Evolutionary conservation across 2,329 filamentous ascomycete species (phyloP).

Genomic region (Neurospora sp.): DNA sequence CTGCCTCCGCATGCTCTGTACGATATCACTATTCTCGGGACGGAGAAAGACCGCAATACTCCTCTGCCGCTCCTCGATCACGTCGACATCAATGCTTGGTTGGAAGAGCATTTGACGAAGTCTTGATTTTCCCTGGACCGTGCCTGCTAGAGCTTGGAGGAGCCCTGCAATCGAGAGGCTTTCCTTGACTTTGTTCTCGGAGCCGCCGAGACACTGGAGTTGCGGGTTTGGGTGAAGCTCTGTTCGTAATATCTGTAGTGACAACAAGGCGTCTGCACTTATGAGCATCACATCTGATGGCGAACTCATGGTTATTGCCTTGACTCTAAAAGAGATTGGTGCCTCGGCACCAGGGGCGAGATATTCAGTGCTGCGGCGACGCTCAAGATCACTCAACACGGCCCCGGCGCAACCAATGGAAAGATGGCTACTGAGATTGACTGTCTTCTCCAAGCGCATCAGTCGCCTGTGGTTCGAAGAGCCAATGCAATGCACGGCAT

Average conservation of each 20-base stretch:
- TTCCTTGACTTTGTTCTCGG: conserved; percentile 61
- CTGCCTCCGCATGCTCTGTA: conserved; percentile 31
- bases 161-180: conserved; percentile 76
- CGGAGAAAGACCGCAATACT: conserved; percentile 58
- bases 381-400: conserved; percentile 67
- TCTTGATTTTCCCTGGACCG: conserved; percentile 64
- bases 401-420: conserved; percentile 85
- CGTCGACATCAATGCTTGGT: conserved; percentile 57
- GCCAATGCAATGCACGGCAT: conserved; percentile 27
- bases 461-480: conserved; percentile 52
- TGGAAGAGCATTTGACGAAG: conserved; percentile 76
- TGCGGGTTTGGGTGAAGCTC: conserved; percentile 78
- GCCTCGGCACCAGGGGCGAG: conserved; percentile 49
- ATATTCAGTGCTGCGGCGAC: conserved; percentile 53
- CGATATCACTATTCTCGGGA: conserved; percentile 57
- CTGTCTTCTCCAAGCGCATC: conserved; percentile 57
- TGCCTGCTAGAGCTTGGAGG: conserved; percentile 65
- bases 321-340: conserved; percentile 48
- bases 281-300: conserved; percentile 62
- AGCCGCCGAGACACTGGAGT: conserved; percentile 57
- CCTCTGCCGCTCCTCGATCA: conserved; percentile 63
- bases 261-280: conserved; percentile 68
- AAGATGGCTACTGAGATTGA: conserved; percentile 64
- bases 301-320: conserved; percentile 64
- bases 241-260: conserved; percentile 75